Percentiles rank a stretch among this genome's conserved stretches.
Evolutionary conservation across 2,329 filamentous ascomycete species (phyloP).

Genomic region (Septoria petroselini): DNA sequence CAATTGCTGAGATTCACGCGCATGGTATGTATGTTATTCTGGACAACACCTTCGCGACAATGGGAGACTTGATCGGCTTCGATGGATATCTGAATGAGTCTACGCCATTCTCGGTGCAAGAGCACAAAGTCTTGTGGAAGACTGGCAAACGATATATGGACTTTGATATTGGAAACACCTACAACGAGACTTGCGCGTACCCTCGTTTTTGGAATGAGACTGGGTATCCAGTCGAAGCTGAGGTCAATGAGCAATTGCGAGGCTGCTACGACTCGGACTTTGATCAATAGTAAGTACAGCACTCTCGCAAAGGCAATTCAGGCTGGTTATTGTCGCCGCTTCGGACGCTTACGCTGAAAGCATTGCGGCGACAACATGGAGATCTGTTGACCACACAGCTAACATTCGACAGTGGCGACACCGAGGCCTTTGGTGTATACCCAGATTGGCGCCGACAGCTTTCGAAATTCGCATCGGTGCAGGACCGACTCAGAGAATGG

Average conservation of each 20-base stretch:
- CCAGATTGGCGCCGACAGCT: slow-evolving; percentile 61
- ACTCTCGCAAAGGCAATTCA: too few relatives aligned
- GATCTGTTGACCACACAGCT: too few relatives aligned
- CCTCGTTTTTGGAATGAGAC: slow-evolving; percentile 60
- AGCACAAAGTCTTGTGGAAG: slow-evolving; percentile 59
- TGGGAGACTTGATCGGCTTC: slow-evolving; percentile 62
- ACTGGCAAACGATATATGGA: slow-evolving; percentile 54
- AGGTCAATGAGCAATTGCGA: slow-evolving; percentile 45
- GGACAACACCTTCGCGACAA: slow-evolving; percentile 62
- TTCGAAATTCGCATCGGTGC: slow-evolving; percentile 62
- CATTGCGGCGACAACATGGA: too few relatives aligned
- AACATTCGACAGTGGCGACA: too few relatives aligned
- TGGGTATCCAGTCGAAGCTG: slow-evolving; percentile 50
- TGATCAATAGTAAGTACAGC: too few relatives aligned
- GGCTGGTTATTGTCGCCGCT: too few relatives aligned
- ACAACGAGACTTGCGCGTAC: slow-evolving; percentile 50
- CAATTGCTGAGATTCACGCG: slow-evolving; percentile 57
- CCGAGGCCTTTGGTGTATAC: slow-evolving; percentile 59
- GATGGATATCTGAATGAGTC: slow-evolving; percentile 57
- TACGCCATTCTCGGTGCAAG: slow-evolving; percentile 53
- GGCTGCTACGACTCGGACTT: slow-evolving; percentile 61
- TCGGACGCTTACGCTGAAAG: too few relatives aligned
- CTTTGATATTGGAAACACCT: slow-evolving; percentile 53
- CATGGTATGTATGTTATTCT: slow-evolving; percentile 62
- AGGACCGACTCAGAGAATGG: slow-evolving; percentile 64